A percentile compares a stretch with the other conserved stretches of the same genome.
Evolutionary conservation across 495 filamentous ascomycete species (phyloP).

Genomic region (Thermothielavioides terrestris): DNA sequence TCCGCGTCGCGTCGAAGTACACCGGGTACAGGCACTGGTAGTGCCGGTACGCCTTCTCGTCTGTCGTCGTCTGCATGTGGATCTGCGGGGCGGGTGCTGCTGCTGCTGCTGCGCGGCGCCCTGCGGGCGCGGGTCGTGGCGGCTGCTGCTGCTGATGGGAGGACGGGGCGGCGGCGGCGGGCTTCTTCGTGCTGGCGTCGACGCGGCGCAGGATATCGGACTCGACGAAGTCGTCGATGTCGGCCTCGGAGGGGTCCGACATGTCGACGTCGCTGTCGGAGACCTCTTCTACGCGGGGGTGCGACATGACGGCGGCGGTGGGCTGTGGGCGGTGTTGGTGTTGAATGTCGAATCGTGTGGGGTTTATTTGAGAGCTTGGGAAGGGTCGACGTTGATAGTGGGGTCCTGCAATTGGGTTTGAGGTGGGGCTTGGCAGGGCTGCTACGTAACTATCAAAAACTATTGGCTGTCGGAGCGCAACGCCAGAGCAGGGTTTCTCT

Average conservation of each 20-base stretch:
- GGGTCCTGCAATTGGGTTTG: too few species aligned
- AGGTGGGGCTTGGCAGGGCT: too few species aligned
- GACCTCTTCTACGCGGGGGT: constrained; percentile 84
- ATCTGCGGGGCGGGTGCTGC: constrained; percentile 11
- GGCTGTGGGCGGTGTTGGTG: constrained; percentile 6
- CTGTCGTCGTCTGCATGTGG: constrained; percentile 32
- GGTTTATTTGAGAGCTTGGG: too few species aligned
- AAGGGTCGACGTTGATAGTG: too few species aligned
- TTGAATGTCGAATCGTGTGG: too few species aligned
- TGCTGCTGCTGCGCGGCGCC: constrained; percentile 16
- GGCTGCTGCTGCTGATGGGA: constrained; percentile 1
- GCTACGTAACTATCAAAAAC: too few species aligned
- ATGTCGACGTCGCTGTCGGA: constrained; percentile 67
- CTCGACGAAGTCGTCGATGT: constrained; percentile 50
- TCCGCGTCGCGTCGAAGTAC: constrained; percentile 78
- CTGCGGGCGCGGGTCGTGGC: constrained; percentile 14
- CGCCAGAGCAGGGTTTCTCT: too few species aligned
- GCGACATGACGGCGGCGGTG: constrained; percentile 75
- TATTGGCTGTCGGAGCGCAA: too few species aligned
- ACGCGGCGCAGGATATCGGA: constrained; percentile 36
- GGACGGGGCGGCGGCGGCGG: too few species aligned
- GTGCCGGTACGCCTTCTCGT: constrained; percentile 56
- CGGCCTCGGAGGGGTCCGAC: constrained; percentile 65
- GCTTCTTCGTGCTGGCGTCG: constrained; percentile 4
- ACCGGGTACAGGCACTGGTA: constrained; percentile 89